phyloP scores from a whole-genome alignment of 331 rosid genomes.

The Rosa hybrid region DNA sequence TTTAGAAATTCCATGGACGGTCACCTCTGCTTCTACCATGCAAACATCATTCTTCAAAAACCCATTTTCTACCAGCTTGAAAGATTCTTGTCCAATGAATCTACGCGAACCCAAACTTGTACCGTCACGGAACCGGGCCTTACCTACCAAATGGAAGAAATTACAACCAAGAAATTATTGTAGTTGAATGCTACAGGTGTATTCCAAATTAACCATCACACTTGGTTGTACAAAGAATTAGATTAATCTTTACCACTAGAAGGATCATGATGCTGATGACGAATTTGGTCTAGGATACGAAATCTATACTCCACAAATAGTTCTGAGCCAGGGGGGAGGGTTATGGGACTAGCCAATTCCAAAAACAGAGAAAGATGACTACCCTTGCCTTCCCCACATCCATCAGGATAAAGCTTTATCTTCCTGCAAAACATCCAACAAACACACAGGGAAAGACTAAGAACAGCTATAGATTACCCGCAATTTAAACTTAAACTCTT shows the following conservation, averaged over 20 bases:
- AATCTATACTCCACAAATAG: background rate
- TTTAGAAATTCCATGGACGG: background rate
- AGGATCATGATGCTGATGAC: background rate
- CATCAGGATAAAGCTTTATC: background rate
- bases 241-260: background rate
- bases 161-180: background rate
- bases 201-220: background rate
- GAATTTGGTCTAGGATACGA: background rate
- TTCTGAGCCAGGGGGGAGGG: background rate
- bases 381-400: background rate
- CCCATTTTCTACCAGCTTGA: background rate
- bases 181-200: background rate
- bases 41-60: slow-evolving; percentile 6
- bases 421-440: background rate
- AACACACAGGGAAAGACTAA: background rate
- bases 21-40: slow-evolving; percentile 6
- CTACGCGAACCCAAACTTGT: background rate
- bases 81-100: background rate
- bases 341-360: background rate
- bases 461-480: background rate
- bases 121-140: background rate
- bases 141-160: background rate
- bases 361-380: background rate
- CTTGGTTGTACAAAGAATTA: background rate
- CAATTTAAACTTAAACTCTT: background rate